Conservation (phyloP, 305 asterid genomes). For the Galium porrigens region DNA sequence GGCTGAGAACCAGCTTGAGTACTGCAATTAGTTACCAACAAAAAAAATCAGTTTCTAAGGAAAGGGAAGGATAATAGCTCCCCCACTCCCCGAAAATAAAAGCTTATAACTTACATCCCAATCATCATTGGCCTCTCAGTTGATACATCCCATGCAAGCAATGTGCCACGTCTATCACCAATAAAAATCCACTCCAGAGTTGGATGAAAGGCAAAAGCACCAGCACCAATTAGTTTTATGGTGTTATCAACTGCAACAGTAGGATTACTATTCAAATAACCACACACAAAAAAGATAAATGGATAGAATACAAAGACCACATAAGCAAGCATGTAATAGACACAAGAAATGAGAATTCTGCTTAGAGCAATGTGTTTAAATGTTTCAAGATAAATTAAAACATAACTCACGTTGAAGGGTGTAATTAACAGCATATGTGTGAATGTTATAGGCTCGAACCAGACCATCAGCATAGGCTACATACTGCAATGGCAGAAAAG, state of each 20-base stretch:
- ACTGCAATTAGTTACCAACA: conserved; percentile 35
- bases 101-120: conserved; percentile 67
- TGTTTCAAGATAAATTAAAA: conserved; percentile 12
- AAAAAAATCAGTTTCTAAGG: background rate
- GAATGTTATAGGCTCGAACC: conserved; percentile 89
- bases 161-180: conserved; percentile 97
- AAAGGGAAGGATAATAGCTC: background rate
- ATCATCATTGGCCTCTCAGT: conserved; percentile 98
- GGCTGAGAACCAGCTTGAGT: conserved; percentile 99
- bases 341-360: background rate
- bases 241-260: conserved; percentile 78
- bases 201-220: conserved; percentile 96
- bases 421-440: conserved; percentile 84
- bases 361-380: conserved; percentile 7
- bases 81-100: background rate
- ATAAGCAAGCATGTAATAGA: background rate
- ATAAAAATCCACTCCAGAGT: conserved; percentile 92
- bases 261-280: conserved; percentile 13
- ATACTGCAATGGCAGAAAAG: conserved; percentile 43
- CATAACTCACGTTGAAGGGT: conserved; percentile 78
- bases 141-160: conserved; percentile 99
- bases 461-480: conserved; percentile 97
- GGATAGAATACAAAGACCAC: background rate
- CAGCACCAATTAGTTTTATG: conserved; percentile 90
- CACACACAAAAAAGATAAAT: conserved; percentile 7